These are phyloP conservation scores for Daedaleopsis nitida DNA, from an alignment of 768 basidiomycete genomes.

Conservation along the genomic window DNA sequence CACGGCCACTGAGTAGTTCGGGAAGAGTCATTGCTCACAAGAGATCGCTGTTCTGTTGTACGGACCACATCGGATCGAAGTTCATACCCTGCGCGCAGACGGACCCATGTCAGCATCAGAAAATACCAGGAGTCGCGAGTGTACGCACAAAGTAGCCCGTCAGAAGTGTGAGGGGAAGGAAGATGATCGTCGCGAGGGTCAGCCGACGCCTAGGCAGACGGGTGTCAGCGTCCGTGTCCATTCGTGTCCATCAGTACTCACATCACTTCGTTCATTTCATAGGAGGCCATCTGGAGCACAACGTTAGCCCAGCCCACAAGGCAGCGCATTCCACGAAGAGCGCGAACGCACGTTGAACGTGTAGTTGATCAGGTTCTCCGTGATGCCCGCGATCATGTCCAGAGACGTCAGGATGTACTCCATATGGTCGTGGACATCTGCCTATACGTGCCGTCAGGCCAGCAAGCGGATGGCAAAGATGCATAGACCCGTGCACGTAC, in stretches of 20 bases:
- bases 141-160: conserved; percentile 70
- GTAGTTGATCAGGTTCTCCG: conserved; percentile 72
- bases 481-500: conserved; percentile 35
- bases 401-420: conserved; percentile 69
- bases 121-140: background rate
- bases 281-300: conserved; percentile 57
- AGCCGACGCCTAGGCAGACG: conserved; percentile 52
- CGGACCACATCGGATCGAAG: conserved; percentile 53
- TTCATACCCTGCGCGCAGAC: conserved; percentile 62
- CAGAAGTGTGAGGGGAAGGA: conserved; percentile 67
- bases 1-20: background rate
- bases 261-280: conserved; percentile 80
- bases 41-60: conserved; percentile 48
- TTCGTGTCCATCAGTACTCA: conserved; percentile 29
- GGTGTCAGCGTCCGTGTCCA: background rate
- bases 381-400: conserved; percentile 73
- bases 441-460: conserved; percentile 39
- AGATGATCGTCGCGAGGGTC: conserved; percentile 70
- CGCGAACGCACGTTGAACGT: conserved; percentile 64
- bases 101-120: background rate
- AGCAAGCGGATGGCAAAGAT: background rate
- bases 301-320: background rate
- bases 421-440: conserved; percentile 77
- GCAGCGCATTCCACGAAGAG: background rate
- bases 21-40: conserved; percentile 36